phyloP scores from a whole-genome alignment of 768 basidiomycete species.

The Hypholoma sublateritium region DNA sequence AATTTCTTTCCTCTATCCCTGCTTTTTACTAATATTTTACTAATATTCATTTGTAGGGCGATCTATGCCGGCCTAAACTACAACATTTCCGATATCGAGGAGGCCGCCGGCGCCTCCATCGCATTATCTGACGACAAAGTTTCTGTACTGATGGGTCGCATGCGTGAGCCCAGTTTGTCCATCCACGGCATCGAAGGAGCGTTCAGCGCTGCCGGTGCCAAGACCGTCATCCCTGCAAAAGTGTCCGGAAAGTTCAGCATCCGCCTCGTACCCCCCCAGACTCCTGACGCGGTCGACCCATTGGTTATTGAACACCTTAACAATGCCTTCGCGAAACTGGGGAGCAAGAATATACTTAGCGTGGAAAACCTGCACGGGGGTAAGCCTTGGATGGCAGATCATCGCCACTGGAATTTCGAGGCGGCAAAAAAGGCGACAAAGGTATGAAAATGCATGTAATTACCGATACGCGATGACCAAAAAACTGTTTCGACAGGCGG shows the following conservation, averaged over 20 bases:
- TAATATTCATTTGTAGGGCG: constrained; percentile 34
- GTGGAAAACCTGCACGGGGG: constrained; percentile 79
- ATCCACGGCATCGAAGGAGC: constrained; percentile 97
- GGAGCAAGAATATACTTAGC: constrained; percentile 77
- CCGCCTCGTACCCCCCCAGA: constrained; percentile 88
- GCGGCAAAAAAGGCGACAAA: constrained; percentile 88
- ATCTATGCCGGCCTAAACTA: constrained; percentile 81
- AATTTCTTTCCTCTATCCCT: neutral
- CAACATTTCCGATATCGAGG: constrained; percentile 67
- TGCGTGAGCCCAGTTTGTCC: constrained; percentile 87
- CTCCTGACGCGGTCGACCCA: constrained; percentile 70
- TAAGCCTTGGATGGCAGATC: constrained; percentile 88
- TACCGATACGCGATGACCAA: too few species aligned
- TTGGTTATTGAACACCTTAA: constrained; percentile 71
- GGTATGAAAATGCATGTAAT: constrained; percentile 32
- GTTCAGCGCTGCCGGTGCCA: constrained; percentile 77
- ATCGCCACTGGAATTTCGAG: constrained; percentile 90
- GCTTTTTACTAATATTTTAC: neutral
- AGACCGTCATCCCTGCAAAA: constrained; percentile 94
- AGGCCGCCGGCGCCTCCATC: constrained; percentile 72
- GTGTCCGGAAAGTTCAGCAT: constrained; percentile 94
- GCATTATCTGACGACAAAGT: constrained; percentile 79
- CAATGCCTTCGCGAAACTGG: constrained; percentile 81
- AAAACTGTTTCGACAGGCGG: constrained; percentile 25
- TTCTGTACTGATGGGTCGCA: constrained; percentile 85